Percentiles rank a stretch among this genome's conserved stretches.
Conservation (phyloP, 306 rosid species). For the Pueraria montana region DNA sequence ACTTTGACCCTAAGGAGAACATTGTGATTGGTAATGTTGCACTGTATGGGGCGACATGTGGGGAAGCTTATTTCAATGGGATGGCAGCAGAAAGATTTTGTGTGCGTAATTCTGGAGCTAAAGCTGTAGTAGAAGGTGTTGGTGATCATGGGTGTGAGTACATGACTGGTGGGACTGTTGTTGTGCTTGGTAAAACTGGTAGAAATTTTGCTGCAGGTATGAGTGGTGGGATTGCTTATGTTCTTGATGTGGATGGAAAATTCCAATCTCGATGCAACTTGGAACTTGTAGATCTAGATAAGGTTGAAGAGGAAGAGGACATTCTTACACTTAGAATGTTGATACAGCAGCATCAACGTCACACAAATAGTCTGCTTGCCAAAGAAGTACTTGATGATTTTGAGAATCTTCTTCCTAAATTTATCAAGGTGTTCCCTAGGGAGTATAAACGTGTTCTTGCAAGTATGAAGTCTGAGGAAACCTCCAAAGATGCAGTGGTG, state of each 20-base stretch:
- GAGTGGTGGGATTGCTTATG: conserved; percentile 98
- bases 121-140: conserved; percentile 97
- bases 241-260: conserved; percentile 78
- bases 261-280: conserved; percentile 82
- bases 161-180: conserved; percentile 98
- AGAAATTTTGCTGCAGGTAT: conserved; percentile 99
- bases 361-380: conserved; percentile 86
- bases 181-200: conserved; percentile 95
- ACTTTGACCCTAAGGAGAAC: conserved; percentile 90
- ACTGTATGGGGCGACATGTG: conserved; percentile 91
- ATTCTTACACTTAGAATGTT: conserved; percentile 78
- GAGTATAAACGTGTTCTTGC: conserved; percentile 92
- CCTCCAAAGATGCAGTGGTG: conserved; percentile 57
- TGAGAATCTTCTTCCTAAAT: conserved; percentile 79
- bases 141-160: conserved; percentile 99
- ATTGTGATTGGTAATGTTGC: conserved; percentile 97
- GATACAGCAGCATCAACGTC: conserved; percentile 97
- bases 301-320: conserved; percentile 88
- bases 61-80: conserved; percentile 98
- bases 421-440: conserved; percentile 89
- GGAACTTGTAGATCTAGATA: conserved; percentile 95
- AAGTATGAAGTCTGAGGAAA: conserved; percentile 66
- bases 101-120: conserved; percentile 98
- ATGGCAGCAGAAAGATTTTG: conserved; percentile 99
- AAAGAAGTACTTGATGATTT: conserved; percentile 84